These are phyloP conservation scores for Colletotrichum sp. DNA, from an alignment of 2,329 filamentous ascomycete genomes.

Conservation along the genomic window DNA sequence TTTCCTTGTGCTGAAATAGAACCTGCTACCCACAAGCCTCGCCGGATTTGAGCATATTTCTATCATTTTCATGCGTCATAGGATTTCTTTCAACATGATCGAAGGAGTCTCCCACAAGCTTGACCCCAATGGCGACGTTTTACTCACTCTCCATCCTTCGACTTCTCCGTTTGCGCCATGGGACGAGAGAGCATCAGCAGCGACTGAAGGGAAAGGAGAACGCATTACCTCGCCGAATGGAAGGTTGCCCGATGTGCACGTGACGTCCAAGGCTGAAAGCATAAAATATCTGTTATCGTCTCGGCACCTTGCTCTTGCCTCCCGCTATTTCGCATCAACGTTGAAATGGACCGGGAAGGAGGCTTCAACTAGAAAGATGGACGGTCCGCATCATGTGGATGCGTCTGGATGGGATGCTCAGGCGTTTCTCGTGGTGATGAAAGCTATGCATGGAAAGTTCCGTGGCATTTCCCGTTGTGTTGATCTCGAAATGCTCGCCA, in stretches of 20 bases:
- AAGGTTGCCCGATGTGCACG: background rate
- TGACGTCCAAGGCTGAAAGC: background rate
- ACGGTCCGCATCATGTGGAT: background rate
- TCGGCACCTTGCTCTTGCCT: slow-evolving; percentile 22
- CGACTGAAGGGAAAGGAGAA: background rate
- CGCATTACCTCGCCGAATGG: background rate
- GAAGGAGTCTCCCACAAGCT: background rate
- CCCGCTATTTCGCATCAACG: slow-evolving; percentile 10
- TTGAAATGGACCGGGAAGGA: slow-evolving; percentile 21
- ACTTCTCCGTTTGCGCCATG: background rate
- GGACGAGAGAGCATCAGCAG: background rate
- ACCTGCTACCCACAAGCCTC: background rate
- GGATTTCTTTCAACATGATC: background rate
- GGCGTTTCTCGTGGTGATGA: slow-evolving; percentile 30
- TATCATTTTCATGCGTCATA: background rate
- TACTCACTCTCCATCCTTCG: background rate
- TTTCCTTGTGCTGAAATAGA: background rate
- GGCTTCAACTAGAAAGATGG: background rate
- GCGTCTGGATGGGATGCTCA: slow-evolving; percentile 29
- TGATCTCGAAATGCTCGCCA: slow-evolving; percentile 26
- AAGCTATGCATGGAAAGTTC: slow-evolving; percentile 29
- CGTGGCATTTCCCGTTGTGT: slow-evolving; percentile 24
- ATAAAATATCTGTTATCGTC: background rate
- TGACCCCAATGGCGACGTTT: background rate
- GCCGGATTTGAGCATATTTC: background rate